phyloP scores from a whole-genome alignment of 805 yeast genomes.

The Komagataella phaffii region DNA sequence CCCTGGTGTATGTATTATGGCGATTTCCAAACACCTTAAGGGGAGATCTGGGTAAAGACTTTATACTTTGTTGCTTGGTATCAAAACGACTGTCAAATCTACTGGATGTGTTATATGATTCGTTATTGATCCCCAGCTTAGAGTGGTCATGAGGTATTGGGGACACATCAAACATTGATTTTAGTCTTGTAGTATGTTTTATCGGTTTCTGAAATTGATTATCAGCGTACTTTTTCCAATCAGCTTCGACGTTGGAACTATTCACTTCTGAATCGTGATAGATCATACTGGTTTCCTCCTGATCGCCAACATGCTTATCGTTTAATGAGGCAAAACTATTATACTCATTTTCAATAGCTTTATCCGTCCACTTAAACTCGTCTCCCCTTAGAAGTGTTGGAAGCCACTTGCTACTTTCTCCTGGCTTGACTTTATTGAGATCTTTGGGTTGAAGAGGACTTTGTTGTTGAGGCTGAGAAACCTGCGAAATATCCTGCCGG shows the following conservation, averaged over 20 bases:
- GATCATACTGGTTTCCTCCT: neutral
- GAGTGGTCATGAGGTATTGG: neutral
- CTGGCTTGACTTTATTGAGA: neutral
- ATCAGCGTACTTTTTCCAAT: conserved; percentile 15
- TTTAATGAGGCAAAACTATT: neutral
- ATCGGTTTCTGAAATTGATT: conserved; percentile 11
- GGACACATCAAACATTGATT: neutral
- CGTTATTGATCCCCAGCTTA: neutral
- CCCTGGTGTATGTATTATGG: conserved; percentile 18
- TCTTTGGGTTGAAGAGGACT: neutral
- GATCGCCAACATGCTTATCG: neutral
- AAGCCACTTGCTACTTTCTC: neutral
- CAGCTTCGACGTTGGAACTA: conserved; percentile 12
- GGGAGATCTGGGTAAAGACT: conserved; percentile 14
- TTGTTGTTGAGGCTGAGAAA: neutral
- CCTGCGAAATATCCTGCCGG: neutral
- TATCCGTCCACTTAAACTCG: neutral
- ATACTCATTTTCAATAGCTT: neutral
- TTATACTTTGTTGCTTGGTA: conserved; percentile 7
- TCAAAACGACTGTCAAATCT: conserved; percentile 2
- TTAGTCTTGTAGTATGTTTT: conserved; percentile 6
- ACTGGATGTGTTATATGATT: neutral
- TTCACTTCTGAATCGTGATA: neutral
- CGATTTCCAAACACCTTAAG: conserved; percentile 15
- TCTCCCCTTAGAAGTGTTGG: neutral